Percentiles rank a stretch among this genome's conserved stretches.
These are phyloP conservation scores for Ramaria rubella DNA, from an alignment of 768 basidiomycete species.

Conservation along the genomic window DNA sequence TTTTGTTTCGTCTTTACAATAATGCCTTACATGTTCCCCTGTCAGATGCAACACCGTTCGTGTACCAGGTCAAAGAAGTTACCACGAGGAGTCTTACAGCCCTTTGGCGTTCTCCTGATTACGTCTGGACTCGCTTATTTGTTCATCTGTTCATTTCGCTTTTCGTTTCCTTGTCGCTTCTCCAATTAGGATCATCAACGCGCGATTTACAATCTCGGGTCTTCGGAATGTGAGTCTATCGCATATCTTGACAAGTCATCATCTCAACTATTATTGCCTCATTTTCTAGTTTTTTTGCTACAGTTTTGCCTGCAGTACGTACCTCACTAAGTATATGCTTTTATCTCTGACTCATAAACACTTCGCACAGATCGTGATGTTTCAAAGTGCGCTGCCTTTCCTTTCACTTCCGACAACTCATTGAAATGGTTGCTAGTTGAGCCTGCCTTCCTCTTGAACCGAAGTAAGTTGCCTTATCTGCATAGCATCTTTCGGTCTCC, in stretches of 20 bases:
- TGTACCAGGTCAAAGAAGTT: constrained; percentile 67
- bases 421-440: constrained; percentile 34
- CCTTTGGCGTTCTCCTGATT: constrained; percentile 80
- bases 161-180: constrained; percentile 71
- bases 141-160: constrained; percentile 65
- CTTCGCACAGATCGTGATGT: constrained; percentile 50
- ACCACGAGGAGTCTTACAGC: constrained; percentile 59
- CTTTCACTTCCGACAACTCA: background rate
- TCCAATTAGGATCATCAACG: constrained; percentile 58
- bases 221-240: constrained; percentile 73
- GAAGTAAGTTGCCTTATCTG: constrained; percentile 33
- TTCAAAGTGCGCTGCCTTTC: constrained; percentile 38
- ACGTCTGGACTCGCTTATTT: constrained; percentile 78
- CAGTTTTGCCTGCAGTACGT: constrained; percentile 49
- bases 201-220: constrained; percentile 74
- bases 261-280: background rate
- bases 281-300: constrained; percentile 53
- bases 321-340: background rate
- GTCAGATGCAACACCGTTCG: constrained; percentile 67
- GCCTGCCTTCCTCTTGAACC: constrained; percentile 73
- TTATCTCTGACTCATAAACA: background rate
- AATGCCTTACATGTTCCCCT: background rate
- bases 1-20: background rate
- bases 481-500: background rate
- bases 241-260: too few species aligned